A percentile compares a stretch with the other conserved stretches of the same genome.
Evolutionary conservation across 2,329 filamentous ascomycete genomes (phyloP).

Genomic region (Mollisiaceae sp.): DNA sequence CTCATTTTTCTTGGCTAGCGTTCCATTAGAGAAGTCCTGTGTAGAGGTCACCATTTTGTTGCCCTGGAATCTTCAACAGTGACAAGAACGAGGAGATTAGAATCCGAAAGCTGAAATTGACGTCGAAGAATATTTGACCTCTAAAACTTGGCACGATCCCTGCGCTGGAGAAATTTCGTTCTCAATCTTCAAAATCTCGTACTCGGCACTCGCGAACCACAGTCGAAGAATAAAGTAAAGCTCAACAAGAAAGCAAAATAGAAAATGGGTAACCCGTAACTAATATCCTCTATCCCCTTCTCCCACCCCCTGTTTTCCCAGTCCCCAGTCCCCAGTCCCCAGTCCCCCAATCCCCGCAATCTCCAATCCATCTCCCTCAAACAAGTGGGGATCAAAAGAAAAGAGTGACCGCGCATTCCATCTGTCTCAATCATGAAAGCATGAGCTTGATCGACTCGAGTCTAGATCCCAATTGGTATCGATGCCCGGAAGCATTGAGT

Average conservation of each 20-base stretch:
- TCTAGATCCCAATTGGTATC: too few species aligned
- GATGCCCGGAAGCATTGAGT: too few species aligned
- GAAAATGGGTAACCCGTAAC: neutral
- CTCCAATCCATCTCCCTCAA: too few species aligned
- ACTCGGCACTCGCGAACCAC: neutral
- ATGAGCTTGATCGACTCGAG: neutral
- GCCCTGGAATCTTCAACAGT: neutral
- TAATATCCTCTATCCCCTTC: constrained; percentile 3
- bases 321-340: too few species aligned
- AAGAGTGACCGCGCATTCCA: too few species aligned
- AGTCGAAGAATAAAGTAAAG: neutral
- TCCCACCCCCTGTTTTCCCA: neutral
- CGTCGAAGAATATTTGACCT: neutral
- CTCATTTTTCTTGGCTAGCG: neutral
- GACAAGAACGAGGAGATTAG: neutral
- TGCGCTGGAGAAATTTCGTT: neutral
- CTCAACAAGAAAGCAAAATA: neutral
- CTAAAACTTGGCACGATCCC: neutral
- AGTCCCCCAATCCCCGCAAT: too few species aligned
- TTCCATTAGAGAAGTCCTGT: constrained; percentile 3
- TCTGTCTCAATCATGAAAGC: too few species aligned
- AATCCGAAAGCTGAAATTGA: neutral
- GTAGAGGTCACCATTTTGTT: neutral
- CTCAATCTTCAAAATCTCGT: neutral
- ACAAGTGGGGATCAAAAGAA: too few species aligned